A percentile compares a stretch with the other conserved stretches of the same genome.
phyloP scores from a whole-genome alignment of 129 eudicot species.

The Arctium lappa region DNA sequence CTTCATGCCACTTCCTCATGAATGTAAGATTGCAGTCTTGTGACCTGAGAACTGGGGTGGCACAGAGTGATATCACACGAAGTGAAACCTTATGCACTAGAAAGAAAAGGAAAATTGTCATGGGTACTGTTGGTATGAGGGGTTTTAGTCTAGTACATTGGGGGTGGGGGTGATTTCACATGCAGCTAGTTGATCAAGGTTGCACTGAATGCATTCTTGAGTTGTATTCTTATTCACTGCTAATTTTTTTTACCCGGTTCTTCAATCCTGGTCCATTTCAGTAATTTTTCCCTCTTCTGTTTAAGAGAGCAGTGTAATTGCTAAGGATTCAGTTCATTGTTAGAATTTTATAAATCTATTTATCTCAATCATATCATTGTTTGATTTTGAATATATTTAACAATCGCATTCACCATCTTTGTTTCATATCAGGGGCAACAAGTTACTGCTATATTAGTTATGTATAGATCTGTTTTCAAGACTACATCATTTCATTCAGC shows the following conservation, averaged over 20 bases:
- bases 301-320: background rate
- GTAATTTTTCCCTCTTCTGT: background rate
- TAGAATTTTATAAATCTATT: background rate
- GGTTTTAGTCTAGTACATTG: no score
- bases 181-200: background rate
- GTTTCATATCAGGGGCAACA: background rate
- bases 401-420: conserved; percentile 5
- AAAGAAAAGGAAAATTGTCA: background rate
- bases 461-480: background rate
- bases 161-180: background rate
- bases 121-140: background rate
- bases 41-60: background rate
- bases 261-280: background rate
- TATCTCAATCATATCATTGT: conserved; percentile 2
- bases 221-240: background rate
- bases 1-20: background rate
- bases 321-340: background rate
- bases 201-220: background rate
- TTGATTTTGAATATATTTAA: conserved; percentile 7
- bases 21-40: background rate
- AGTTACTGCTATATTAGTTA: background rate
- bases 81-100: background rate
- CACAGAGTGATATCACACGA: background rate
- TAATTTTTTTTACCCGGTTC: background rate
- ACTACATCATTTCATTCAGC: background rate